Percentiles rank a stretch among this genome's conserved stretches.
Conservation (phyloP, 2,329 filamentous ascomycete species). For the Fusarium brevicatenulatum region DNA sequence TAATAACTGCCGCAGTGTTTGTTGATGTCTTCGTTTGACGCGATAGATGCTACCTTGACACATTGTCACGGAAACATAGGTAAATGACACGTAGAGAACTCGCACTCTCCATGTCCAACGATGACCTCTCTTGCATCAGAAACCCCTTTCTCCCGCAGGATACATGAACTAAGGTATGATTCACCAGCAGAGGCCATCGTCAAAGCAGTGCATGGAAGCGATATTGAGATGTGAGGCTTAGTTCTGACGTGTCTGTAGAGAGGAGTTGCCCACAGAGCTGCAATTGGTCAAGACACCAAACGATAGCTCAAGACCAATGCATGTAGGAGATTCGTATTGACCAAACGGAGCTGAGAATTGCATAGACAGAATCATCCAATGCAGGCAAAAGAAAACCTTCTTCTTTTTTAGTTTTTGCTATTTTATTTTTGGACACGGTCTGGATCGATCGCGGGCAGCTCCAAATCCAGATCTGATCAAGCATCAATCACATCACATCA, state of each 20-base stretch:
- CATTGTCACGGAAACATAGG: neutral
- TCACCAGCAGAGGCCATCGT: neutral
- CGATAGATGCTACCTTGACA: neutral
- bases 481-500: neutral
- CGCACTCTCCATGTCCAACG: neutral
- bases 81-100: neutral
- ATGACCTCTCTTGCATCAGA: neutral
- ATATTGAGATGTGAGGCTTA: slow-evolving; percentile 27
- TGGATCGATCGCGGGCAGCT: slow-evolving; percentile 28
- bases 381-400: neutral
- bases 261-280: slow-evolving; percentile 3
- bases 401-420: neutral
- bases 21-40: neutral
- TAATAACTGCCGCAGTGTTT: neutral
- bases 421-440: slow-evolving; percentile 30
- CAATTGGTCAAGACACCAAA: slow-evolving; percentile 18
- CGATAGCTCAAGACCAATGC: slow-evolving; percentile 14
- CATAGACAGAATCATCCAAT: neutral
- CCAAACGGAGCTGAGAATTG: slow-evolving; percentile 3
- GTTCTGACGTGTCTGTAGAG: slow-evolving; percentile 35
- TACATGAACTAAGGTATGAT: slow-evolving; percentile 2
- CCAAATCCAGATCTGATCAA: slow-evolving; percentile 24
- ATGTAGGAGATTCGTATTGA: neutral
- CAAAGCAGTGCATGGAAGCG: slow-evolving; percentile 28
- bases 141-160: slow-evolving; percentile 16